Conservation (phyloP, 2,329 filamentous ascomycete species). For the Davidsoniella neocaledoniae region DNA sequence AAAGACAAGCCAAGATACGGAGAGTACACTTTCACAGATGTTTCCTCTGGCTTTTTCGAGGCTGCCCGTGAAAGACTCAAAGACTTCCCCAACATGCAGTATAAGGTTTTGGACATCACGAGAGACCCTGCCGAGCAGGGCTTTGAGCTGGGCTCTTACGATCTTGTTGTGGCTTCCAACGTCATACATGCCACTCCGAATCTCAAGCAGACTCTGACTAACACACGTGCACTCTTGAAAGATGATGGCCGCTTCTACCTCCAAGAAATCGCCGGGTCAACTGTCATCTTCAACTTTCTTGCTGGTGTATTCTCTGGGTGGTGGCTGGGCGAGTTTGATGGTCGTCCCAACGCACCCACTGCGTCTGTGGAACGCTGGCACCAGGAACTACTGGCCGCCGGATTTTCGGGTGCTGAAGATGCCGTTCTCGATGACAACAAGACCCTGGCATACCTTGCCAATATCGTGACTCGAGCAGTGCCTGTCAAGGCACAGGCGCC, state of each 20-base stretch:
- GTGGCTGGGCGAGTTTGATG: slow-evolving; percentile 21
- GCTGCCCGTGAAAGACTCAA: slow-evolving; percentile 14
- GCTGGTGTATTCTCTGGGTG: slow-evolving; percentile 18
- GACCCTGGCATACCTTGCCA: too few relatives aligned
- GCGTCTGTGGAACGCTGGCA: too few relatives aligned
- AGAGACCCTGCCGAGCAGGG: slow-evolving; percentile 10
- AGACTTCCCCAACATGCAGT: slow-evolving; percentile 11
- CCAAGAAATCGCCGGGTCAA: slow-evolving; percentile 15
- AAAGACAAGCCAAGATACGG: slow-evolving; percentile 14
- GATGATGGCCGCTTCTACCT: slow-evolving; percentile 18
- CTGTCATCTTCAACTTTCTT: slow-evolving; percentile 7
- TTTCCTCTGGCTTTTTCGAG: slow-evolving; percentile 22
- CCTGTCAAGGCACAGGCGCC: not conserved
- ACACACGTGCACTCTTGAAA: slow-evolving; percentile 16
- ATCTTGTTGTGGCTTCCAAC: slow-evolving; percentile 17
- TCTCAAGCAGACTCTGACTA: slow-evolving; percentile 15
- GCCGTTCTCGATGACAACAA: too few relatives aligned
- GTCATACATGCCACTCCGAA: slow-evolving; percentile 19
- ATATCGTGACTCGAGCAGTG: too few relatives aligned
- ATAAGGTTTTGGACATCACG: slow-evolving; percentile 17
- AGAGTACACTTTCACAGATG: slow-evolving; percentile 26
- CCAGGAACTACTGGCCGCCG: too few relatives aligned
- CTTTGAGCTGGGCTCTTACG: slow-evolving; percentile 13
- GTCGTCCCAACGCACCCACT: not conserved
- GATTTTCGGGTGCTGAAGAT: too few relatives aligned